Percentiles rank a stretch among this genome's conserved stretches.
These are phyloP conservation scores for Candida anglica DNA, from an alignment of 805 yeast genomes.

Conservation along the genomic window DNA sequence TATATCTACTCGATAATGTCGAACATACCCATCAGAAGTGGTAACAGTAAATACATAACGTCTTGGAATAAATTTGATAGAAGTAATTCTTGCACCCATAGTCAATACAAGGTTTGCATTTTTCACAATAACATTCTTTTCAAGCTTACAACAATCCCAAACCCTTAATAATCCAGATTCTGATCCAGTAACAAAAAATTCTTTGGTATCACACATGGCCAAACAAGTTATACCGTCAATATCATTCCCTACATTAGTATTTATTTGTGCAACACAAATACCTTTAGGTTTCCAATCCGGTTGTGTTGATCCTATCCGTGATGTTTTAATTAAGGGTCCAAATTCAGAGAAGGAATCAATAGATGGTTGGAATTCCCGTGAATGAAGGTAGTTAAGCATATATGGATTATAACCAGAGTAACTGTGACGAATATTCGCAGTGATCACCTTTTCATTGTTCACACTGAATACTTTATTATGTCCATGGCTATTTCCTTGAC, in stretches of 20 bases:
- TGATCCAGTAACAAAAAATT: slow-evolving; percentile 74
- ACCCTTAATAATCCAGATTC: slow-evolving; percentile 67
- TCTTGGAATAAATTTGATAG: slow-evolving; percentile 47
- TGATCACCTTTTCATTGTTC: slow-evolving; percentile 24
- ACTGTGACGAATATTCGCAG: slow-evolving; percentile 45
- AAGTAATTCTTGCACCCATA: slow-evolving; percentile 46
- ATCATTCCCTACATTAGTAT: slow-evolving; percentile 50
- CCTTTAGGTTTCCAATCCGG: slow-evolving; percentile 40
- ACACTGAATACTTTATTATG: slow-evolving; percentile 33
- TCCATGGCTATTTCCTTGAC: slow-evolving; percentile 3
- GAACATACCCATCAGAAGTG: slow-evolving; percentile 43
- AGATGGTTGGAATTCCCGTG: slow-evolving; percentile 52
- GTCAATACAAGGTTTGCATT: slow-evolving; percentile 42
- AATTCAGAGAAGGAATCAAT: slow-evolving; percentile 64
- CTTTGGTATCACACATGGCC: slow-evolving; percentile 56
- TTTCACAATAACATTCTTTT: slow-evolving; percentile 53
- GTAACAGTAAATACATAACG: slow-evolving; percentile 58
- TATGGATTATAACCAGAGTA: slow-evolving; percentile 68
- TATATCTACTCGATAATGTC: slow-evolving; percentile 33
- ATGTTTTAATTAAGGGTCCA: slow-evolving; percentile 35
- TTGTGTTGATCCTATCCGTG: not conserved
- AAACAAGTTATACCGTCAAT: slow-evolving; percentile 48
- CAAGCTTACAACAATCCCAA: slow-evolving; percentile 73
- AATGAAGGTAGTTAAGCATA: slow-evolving; percentile 52
- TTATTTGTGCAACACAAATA: slow-evolving; percentile 55